These are phyloP conservation scores for Cordyceps cateniannulata DNA, from an alignment of 2,329 filamentous ascomycete species.

Conservation along the genomic window DNA sequence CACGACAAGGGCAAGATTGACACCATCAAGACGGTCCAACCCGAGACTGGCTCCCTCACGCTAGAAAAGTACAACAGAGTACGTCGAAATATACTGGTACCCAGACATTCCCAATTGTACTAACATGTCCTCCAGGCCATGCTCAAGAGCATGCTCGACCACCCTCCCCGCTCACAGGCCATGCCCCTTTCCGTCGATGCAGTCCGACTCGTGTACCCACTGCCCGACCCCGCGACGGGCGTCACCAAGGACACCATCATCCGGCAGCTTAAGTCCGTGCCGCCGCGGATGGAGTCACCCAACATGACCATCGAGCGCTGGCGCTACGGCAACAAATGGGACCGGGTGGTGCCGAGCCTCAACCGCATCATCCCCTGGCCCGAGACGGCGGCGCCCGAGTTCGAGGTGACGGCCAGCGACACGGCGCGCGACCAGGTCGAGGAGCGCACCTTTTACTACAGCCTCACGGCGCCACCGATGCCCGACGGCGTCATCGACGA, in stretches of 20 bases:
- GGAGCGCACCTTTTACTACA: slow-evolving; percentile 69
- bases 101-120: neutral
- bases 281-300: slow-evolving; percentile 38
- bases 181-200: slow-evolving; percentile 59
- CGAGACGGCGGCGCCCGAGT: slow-evolving; percentile 40
- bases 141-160: slow-evolving; percentile 37
- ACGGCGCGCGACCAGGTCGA: slow-evolving; percentile 73
- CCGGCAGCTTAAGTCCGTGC: slow-evolving; percentile 56
- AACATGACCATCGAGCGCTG: slow-evolving; percentile 36
- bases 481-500: slow-evolving; percentile 75
- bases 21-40: slow-evolving; percentile 52
- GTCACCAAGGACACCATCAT: slow-evolving; percentile 68
- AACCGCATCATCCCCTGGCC: slow-evolving; percentile 76
- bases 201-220: slow-evolving; percentile 74
- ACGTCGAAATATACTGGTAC: slow-evolving; percentile 23
- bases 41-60: slow-evolving; percentile 49
- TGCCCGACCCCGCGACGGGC: slow-evolving; percentile 60
- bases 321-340: slow-evolving; percentile 37
- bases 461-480: slow-evolving; percentile 70
- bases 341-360: slow-evolving; percentile 61
- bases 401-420: slow-evolving; percentile 55
- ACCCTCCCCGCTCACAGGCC: slow-evolving; percentile 23
- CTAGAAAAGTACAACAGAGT: slow-evolving; percentile 61
- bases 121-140: slow-evolving; percentile 34
- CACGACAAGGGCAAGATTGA: slow-evolving; percentile 80